Base-by-base conservation (phyloP, 2,329 filamentous ascomycete species). In the Xylaria sp. region DNA sequence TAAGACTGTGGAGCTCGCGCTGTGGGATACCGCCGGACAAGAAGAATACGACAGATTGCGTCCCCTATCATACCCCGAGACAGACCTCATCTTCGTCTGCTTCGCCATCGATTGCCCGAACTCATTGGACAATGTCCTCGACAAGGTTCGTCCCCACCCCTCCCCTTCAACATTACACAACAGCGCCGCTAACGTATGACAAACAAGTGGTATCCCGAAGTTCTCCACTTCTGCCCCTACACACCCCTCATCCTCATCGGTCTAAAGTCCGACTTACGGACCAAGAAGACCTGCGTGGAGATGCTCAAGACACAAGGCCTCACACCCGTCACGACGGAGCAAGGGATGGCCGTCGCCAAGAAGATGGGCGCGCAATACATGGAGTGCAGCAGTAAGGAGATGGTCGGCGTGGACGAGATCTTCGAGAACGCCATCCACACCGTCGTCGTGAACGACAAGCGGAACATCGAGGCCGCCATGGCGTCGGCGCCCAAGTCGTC, bases 71-170 rank as follows among this genome's bases (percentile, higher is more conserved):
- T 99, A 99, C 82, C 96, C 96, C 3, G 96, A 99, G 83, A 99
- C 96, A 13, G 96, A 99, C 80, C 87, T 99, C 39, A 90, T 99
- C 68, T 98, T 99, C 80, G 96, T 99, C 74, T 99, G 96, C 86
- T 99, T 99, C 81, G 96, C 96, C 72, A 97, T 99, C 77, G 96
- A 99, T 82, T 99, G 96, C 81, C 96, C 96, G 41, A 97, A 97
- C 81, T 98, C 95, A 7, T 86, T 99, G 61, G 96, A 99, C 79
- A 99, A 99, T 81, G 95, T 99, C 67, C 91, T 98, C 84, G 96
- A 99, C 84, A 99, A 99, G 91, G 96, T 97, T 84, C 70, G 84
- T 73, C 65, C 5, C 30, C 62, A 41, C 34, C 34, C 32, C 53
- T 10, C 12, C n/a, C 20, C 32, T 23, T 20, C 41, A n/a, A n/a